Percentiles rank a stretch among this genome's conserved stretches.
These are phyloP conservation scores for Cyberlindnera petersonii DNA, from an alignment of 805 yeast species.

Conservation along the genomic window DNA sequence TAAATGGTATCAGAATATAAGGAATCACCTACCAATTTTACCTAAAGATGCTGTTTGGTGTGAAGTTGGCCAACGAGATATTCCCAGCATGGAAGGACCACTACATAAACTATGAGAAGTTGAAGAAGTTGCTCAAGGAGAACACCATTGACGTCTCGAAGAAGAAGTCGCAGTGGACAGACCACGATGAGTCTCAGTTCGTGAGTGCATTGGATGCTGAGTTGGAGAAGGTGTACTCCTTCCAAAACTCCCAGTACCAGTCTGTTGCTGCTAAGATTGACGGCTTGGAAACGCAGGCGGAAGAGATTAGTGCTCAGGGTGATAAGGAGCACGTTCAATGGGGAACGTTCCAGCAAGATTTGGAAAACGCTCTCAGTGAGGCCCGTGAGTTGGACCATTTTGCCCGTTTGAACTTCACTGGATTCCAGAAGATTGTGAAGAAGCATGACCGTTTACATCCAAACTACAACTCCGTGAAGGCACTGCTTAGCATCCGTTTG, in stretches of 20 bases:
- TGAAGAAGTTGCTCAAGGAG: constrained; percentile 69
- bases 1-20: no score
- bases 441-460: constrained; percentile 92
- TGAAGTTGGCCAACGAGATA: constrained; percentile 72
- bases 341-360: constrained; percentile 53
- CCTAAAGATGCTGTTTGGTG: constrained; percentile 76
- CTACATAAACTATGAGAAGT: constrained; percentile 60
- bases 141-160: constrained; percentile 39
- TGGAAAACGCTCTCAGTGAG: constrained; percentile 69
- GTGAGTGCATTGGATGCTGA: constrained; percentile 65
- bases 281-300: constrained; percentile 56
- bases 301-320: constrained; percentile 32
- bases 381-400: constrained; percentile 88
- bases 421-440: constrained; percentile 89
- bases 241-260: constrained; percentile 64
- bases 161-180: constrained; percentile 48
- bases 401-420: constrained; percentile 89
- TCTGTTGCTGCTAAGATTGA: constrained; percentile 62
- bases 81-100: constrained; percentile 85
- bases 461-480: constrained; percentile 77
- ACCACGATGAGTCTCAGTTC: constrained; percentile 66
- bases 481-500: constrained; percentile 82
- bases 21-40: no score
- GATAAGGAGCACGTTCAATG: constrained; percentile 47
- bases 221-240: constrained; percentile 71